Percentiles rank a stretch among this genome's conserved stretches.
Conservation (phyloP, 768 basidiomycete species). For the Phanerodontia chrysosporium region DNA sequence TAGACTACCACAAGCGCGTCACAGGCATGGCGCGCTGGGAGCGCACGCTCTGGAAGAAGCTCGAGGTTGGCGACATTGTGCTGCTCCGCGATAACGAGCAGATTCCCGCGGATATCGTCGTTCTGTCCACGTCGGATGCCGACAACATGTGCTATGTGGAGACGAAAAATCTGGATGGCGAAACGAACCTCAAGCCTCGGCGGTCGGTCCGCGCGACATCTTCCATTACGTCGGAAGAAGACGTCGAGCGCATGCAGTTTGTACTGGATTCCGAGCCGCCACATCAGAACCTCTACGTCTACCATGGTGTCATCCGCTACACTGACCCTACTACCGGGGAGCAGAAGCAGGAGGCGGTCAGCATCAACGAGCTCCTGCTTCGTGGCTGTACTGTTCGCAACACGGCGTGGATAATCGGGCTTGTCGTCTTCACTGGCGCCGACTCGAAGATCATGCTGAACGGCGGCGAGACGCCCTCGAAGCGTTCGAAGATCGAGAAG, state of each 20-base stretch:
- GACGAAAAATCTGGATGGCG: constrained; percentile 97
- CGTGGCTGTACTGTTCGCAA: constrained; percentile 89
- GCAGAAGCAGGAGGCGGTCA: constrained; percentile 61
- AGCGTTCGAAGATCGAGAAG: constrained; percentile 94
- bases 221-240: constrained; percentile 77
- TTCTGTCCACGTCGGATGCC: constrained; percentile 86
- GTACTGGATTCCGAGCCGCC: constrained; percentile 90
- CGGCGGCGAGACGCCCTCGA: constrained; percentile 91
- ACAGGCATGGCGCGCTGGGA: constrained; percentile 85
- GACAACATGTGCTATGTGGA: constrained; percentile 94
- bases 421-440: constrained; percentile 91
- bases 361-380: constrained; percentile 90
- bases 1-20: constrained; percentile 72
- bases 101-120: constrained; percentile 92
- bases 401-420: constrained; percentile 86
- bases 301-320: constrained; percentile 82
- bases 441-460: constrained; percentile 94
- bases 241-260: constrained; percentile 83
- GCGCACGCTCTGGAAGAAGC: constrained; percentile 96
- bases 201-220: constrained; percentile 73
- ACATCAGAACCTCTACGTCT: constrained; percentile 88
- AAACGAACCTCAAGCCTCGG: constrained; percentile 93
- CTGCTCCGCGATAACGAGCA: constrained; percentile 91
- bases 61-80: constrained; percentile 96
- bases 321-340: constrained; percentile 49